phyloP scores from a whole-genome alignment of 2,329 filamentous ascomycete species.

The Pseudomassariella vexata region DNA sequence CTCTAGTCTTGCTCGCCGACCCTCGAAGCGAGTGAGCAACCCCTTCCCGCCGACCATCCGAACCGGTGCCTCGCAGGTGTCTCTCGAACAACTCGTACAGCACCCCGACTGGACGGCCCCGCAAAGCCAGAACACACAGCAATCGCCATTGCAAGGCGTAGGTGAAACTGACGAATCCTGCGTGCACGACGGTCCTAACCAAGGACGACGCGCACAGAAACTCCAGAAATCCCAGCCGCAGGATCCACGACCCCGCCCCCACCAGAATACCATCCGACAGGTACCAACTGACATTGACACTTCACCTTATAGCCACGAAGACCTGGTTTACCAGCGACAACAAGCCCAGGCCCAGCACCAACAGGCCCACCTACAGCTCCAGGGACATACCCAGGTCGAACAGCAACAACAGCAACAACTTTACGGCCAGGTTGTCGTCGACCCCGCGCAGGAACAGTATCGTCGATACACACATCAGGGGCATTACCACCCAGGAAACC shows the following conservation, averaged over 20 bases:
- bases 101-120: slow-evolving; percentile 13
- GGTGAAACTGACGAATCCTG: slow-evolving; percentile 33
- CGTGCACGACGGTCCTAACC: slow-evolving; percentile 31
- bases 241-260: slow-evolving; percentile 8
- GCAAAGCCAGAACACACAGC: slow-evolving; percentile 23
- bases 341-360: slow-evolving; percentile 11
- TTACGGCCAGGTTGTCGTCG: slow-evolving; percentile 32
- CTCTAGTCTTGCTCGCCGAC: slow-evolving; percentile 42
- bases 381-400: too few relatives aligned
- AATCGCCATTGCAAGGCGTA: slow-evolving; percentile 39
- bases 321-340: slow-evolving; percentile 34
- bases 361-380: slow-evolving; percentile 5
- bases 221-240: slow-evolving; percentile 25
- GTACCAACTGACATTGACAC: slow-evolving; percentile 39
- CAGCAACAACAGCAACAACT: slow-evolving; percentile 34
- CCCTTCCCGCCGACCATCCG: slow-evolving; percentile 33
- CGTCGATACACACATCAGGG: slow-evolving; percentile 26
- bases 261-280: slow-evolving; percentile 40
- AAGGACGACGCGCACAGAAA: slow-evolving; percentile 32
- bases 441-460: slow-evolving; percentile 29
- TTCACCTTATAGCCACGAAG: slow-evolving; percentile 38
- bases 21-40: slow-evolving; percentile 53
- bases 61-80: slow-evolving; percentile 28
- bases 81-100: slow-evolving; percentile 12
- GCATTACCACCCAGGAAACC: slow-evolving; percentile 21